Base-by-base conservation (phyloP, 352 stramenopile genomes). In the Phytophthora pisi region DNA sequence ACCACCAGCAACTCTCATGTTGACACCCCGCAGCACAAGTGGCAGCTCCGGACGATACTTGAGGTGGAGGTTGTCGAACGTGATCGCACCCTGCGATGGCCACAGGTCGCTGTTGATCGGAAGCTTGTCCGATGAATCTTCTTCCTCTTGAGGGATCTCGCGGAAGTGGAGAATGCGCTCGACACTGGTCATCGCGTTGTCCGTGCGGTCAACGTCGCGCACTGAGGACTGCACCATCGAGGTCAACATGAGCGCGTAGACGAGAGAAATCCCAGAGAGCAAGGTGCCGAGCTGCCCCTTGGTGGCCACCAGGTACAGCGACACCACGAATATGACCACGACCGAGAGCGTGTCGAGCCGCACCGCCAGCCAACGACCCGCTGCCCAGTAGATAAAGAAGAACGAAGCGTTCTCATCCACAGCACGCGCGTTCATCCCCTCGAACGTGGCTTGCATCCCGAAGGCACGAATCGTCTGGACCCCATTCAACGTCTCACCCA, bases 401-500 rank as follows among this genome's bases (percentile, higher is more conserved):
- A 74, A 76, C 34, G 60, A 75, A 34, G 78, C 62, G 43, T 84
- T 86, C 31, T 75, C 64, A 49, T 84, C 68, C 4, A 86, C 70
- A 4, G 67, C 70, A 0, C 28, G 20, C 43, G 75, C 74, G 66
- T 84, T 79, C 23, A 84, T 65, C 26, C 51, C 43, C 36, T 77
- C 53, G 36, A 82, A 84, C 16, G 83, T 51, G 59, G 72, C 53
- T 89, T 88, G 31, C 99, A 71, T 61, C n/a, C 60, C 58, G 51
- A 71, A 71, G 20, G 57, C 64, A 9, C 64, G 64, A 40, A 66
- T 98, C 4, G 91, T 98, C 2, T 91, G 62, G 9, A 99, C 78
- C 5, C 97, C 97, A 59, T 88, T 88, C 8, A 99, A 68, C 18
- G 84, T 98, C 77, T 99, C 95, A 11, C 78, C 79, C n/a, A 98